These are phyloP conservation scores for Yamadazyma laniorum DNA, from an alignment of 805 yeast species.

Conservation along the genomic window DNA sequence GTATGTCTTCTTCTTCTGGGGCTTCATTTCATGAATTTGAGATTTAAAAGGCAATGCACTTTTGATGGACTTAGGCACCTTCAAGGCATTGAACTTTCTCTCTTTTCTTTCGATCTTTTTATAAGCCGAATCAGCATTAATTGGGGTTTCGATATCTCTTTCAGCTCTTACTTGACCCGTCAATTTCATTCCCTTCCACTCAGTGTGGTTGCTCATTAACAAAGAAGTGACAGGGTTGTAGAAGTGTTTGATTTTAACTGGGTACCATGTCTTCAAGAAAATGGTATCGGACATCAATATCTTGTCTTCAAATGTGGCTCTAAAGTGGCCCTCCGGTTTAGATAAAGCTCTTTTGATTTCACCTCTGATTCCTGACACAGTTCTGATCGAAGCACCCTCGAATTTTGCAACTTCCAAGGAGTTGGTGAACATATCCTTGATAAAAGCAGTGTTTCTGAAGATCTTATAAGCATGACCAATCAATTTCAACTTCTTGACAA, in stretches of 20 bases:
- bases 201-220: conserved; percentile 68
- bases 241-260: conserved; percentile 83
- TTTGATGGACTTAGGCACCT: conserved; percentile 78
- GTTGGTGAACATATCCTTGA: conserved; percentile 93
- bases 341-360: conserved; percentile 93
- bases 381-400: conserved; percentile 95
- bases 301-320: conserved; percentile 97
- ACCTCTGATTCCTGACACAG: conserved; percentile 97
- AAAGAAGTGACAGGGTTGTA: conserved; percentile 96
- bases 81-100: conserved; percentile 82
- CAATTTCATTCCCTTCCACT: conserved; percentile 95
- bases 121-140: conserved; percentile 48
- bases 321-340: conserved; percentile 90
- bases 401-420: conserved; percentile 94
- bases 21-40: conserved; percentile 84
- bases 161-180: conserved; percentile 93
- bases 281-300: conserved; percentile 86
- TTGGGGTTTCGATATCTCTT: conserved; percentile 61
- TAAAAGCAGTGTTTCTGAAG: conserved; percentile 93
- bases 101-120: conserved; percentile 78
- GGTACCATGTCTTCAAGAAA: conserved; percentile 94
- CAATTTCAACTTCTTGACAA: conserved; percentile 91
- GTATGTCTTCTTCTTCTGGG: conserved; percentile 80
- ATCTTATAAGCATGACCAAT: conserved; percentile 94
- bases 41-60: conserved; percentile 86